Evolutionary conservation across 2,329 filamentous ascomycete species (phyloP).

Genomic region (Fusarium succisae): DNA sequence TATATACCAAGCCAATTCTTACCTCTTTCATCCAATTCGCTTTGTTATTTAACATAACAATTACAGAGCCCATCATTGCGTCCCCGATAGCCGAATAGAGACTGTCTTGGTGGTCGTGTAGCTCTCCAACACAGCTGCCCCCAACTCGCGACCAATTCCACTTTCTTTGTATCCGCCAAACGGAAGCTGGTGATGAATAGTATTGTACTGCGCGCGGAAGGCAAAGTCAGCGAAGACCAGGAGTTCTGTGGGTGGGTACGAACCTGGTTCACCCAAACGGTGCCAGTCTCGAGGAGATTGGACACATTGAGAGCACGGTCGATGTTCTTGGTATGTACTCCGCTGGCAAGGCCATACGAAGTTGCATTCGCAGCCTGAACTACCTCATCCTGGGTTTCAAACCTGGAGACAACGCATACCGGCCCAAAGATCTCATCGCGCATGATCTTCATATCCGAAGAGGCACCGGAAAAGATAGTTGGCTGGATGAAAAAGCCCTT

Average conservation of each 20-base stretch:
- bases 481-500: background rate
- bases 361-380: fast-evolving
- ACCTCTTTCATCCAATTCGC: too few relatives aligned
- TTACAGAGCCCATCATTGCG: fast-evolving
- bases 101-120: background rate
- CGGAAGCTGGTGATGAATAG: background rate
- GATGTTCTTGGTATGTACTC: background rate
- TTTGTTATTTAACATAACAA: fast-evolving
- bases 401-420: fast-evolving
- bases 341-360: background rate
- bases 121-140: background rate
- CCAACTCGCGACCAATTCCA: background rate
- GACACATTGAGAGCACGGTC: background rate
- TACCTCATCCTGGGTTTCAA: background rate
- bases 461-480: background rate
- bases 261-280: background rate
- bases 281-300: background rate
- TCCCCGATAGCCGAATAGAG: background rate
- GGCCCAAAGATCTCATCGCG: background rate
- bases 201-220: background rate
- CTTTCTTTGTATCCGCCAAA: background rate
- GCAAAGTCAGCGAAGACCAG: fast-evolving
- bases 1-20: too few relatives aligned
- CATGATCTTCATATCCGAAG: background rate
- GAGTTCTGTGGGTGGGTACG: fast-evolving